Evolutionary conservation across 2,329 filamentous ascomycete genomes (phyloP), one percentile per base, ranked within the genome.

Genomic region (Clarireedia sp.): DNA sequence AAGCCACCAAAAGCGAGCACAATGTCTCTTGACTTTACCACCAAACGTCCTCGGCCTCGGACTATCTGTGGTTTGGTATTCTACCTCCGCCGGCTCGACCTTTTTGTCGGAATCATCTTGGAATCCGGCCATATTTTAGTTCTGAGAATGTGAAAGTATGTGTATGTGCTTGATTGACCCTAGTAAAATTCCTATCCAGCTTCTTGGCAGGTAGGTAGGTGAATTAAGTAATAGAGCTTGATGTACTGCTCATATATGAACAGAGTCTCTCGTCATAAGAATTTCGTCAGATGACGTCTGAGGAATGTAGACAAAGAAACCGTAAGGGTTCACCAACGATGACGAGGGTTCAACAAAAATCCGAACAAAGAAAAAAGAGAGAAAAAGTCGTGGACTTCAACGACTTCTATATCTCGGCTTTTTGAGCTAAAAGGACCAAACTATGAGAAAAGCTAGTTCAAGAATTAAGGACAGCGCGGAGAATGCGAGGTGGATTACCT

Each of bases 1-100:
- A 37, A 74, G 55, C 79, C 78, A 81, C 79, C 79, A 82, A 61
- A 72, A 80, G 54, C 70, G 70, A 21, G 59, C 62, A 51, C 60
- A 67, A 58, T 68, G 67, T 55, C 64, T 60, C 56, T 68, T 68
- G 14, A 57, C 44, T 55, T 65, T 66, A 16, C 56, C 51, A 21
- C 63, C 60, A 36, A 56, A 57, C 6, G 56, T 53, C 21, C 3
- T 33, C 6, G 38, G 54, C 14, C 40, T 17, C 19, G 44, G 57
- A 26, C 26, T 26, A 36, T 16, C 21, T 24, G 9, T 50, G 23
- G 17, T 48, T 12, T 51, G 51, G 44, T 57, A 51, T 12, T 45
- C 53, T 29, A 55, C 29, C 19, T 45, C 37, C 8, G 38, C 21
- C 26, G 26, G 29, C 53, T 55, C 47, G 16, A 26, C 47, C 21